Conservation (phyloP, 257 asterid species). For the Anisodus tanguticus region DNA sequence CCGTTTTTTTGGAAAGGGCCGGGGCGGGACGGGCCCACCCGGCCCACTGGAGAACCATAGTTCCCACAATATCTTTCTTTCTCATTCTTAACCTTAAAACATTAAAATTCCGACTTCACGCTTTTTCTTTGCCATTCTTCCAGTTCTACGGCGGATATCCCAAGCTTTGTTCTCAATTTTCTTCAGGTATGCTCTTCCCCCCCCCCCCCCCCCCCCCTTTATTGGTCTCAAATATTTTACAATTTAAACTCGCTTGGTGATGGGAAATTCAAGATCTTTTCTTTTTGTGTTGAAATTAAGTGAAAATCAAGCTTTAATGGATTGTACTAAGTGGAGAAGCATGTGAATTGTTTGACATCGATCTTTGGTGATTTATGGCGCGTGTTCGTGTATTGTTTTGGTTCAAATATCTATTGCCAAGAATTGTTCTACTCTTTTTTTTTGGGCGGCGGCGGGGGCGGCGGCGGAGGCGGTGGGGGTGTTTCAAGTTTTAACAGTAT, state of each 20-base stretch:
- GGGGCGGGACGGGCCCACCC: no score
- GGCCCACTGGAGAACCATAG: no score
- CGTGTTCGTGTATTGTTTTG: constrained; percentile 13
- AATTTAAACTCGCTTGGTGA: neutral
- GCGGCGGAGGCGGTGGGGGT: no score
- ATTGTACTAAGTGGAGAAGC: neutral
- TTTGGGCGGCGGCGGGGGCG: no score
- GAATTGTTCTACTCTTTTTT: neutral
- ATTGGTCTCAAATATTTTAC: neutral
- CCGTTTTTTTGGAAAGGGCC: no score
- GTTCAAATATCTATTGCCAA: neutral
- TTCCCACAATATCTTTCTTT: neutral
- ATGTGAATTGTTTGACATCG: neutral
- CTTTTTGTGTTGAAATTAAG: neutral
- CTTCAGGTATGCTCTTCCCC: neutral
- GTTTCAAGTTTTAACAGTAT: neutral
- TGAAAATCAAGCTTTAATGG: neutral
- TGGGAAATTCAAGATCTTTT: constrained; percentile 3
- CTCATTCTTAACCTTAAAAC: neutral
- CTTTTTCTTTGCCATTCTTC: neutral
- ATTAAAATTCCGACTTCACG: neutral
- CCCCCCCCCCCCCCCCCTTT: neutral
- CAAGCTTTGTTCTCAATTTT: constrained; percentile 17
- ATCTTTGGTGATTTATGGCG: neutral
- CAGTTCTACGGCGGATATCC: neutral